These are phyloP conservation scores for Phyllosticta citribraziliensis DNA, from an alignment of 2,329 filamentous ascomycete genomes.

Conservation along the genomic window DNA sequence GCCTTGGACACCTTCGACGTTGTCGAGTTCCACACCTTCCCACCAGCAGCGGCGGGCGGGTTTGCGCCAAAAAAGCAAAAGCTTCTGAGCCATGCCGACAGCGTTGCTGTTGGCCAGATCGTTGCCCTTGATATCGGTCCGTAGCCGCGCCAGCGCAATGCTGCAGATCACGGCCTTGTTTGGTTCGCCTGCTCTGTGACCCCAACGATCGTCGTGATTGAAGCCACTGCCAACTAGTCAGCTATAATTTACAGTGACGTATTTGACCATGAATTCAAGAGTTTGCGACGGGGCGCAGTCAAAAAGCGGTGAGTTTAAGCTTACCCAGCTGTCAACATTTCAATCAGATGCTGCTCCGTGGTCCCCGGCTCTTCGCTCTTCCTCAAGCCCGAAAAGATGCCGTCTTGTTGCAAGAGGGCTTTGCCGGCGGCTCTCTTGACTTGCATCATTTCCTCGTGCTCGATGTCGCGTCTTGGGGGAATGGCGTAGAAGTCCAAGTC, in stretches of 20 bases:
- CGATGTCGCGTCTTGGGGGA: conserved; percentile 74
- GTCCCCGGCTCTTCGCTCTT: conserved; percentile 94
- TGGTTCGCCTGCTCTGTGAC: conserved; percentile 91
- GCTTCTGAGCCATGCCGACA: conserved; percentile 96
- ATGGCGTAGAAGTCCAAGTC: conserved; percentile 98
- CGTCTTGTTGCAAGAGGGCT: conserved; percentile 78
- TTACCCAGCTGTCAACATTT: conserved; percentile 98
- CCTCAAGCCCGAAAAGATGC: conserved; percentile 91
- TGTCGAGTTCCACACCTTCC: conserved; percentile 88
- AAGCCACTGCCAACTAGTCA: conserved; percentile 58
- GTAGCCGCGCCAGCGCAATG: conserved; percentile 80
- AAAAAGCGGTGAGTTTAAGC: conserved; percentile 23
- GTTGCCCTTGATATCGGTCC: conserved; percentile 78
- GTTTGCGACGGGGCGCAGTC: background rate
- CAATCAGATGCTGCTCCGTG: conserved; percentile 95
- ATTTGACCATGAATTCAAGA: background rate
- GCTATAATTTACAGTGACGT: conserved; percentile 6
- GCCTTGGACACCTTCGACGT: conserved; percentile 83
- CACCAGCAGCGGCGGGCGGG: conserved; percentile 96
- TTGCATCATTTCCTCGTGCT: conserved; percentile 83
- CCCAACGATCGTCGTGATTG: conserved; percentile 91
- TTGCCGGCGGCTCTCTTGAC: conserved; percentile 87
- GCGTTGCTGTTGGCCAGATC: conserved; percentile 63
- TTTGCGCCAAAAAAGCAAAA: conserved; percentile 96
- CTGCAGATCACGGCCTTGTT: conserved; percentile 99